These are phyloP conservation scores for Salvia rosmarinus DNA, from an alignment of 257 asterid genomes.

Conservation along the genomic window DNA sequence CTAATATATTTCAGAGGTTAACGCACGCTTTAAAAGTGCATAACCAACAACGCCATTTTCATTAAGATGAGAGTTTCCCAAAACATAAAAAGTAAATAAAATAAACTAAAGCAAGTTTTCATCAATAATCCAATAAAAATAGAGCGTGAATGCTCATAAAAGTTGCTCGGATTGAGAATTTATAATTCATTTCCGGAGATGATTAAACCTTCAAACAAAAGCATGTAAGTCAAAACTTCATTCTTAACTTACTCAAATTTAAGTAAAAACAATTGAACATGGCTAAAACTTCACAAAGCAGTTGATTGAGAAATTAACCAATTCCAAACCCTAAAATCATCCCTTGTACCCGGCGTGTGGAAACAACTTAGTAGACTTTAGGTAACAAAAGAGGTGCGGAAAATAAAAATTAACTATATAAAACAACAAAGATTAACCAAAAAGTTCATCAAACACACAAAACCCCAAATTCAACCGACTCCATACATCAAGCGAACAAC, in stretches of 20 bases:
- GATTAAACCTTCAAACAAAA: not conserved
- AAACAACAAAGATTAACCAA: constrained; percentile 18
- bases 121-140: not conserved
- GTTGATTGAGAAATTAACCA: not conserved
- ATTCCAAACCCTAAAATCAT: constrained; percentile 35
- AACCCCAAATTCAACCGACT: constrained; percentile 32
- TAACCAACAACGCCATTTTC: not conserved
- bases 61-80: not conserved
- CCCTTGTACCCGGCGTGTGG: constrained; percentile 14
- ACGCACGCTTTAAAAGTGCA: not conserved
- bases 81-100: no score
- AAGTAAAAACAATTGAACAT: no score
- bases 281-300: not conserved
- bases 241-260: not conserved
- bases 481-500: constrained; percentile 12
- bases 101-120: not conserved
- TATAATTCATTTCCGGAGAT: not conserved
- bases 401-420: not conserved
- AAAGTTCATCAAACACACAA: constrained; percentile 25
- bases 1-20: not conserved
- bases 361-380: not conserved
- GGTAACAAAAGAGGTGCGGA: not conserved
- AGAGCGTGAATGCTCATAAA: not conserved
- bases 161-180: not conserved
- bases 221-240: not conserved